Evolutionary conservation across 108 stramenopile genomes (phyloP).

Genomic region (Cylindrotheca closterium): DNA sequence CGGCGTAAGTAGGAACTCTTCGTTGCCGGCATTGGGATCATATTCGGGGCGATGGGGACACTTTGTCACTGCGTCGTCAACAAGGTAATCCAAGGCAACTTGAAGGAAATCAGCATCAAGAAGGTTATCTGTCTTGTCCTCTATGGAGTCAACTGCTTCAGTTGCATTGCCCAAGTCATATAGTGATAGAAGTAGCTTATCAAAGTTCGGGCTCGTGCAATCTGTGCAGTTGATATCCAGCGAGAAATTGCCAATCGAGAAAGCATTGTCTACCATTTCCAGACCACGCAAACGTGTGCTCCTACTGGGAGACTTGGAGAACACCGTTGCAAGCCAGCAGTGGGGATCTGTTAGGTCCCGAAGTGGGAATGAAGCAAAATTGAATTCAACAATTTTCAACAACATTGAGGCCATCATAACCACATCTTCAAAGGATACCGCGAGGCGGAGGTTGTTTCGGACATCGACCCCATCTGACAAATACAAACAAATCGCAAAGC

Average conservation of each 20-base stretch:
- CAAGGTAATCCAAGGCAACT: slow-evolving; percentile 15
- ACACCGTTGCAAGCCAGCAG: slow-evolving; percentile 64
- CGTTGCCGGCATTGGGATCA: slow-evolving; percentile 8
- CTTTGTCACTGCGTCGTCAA: slow-evolving; percentile 19
- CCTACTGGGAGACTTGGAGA: slow-evolving; percentile 14
- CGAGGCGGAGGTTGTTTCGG: slow-evolving; percentile 45
- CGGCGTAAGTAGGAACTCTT: slow-evolving; percentile 6
- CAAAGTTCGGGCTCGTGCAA: slow-evolving; percentile 48
- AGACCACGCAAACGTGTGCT: slow-evolving; percentile 12
- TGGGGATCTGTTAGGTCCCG: slow-evolving; percentile 39
- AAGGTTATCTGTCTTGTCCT: slow-evolving; percentile 15
- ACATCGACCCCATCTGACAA: slow-evolving; percentile 37
- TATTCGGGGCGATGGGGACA: slow-evolving; percentile 37
- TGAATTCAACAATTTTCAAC: slow-evolving; percentile 38
- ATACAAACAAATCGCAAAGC: background rate
- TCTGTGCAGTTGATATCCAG: slow-evolving; percentile 40
- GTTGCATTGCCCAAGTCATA: slow-evolving; percentile 24
- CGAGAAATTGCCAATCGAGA: slow-evolving; percentile 28
- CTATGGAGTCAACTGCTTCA: slow-evolving; percentile 18
- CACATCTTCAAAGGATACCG: slow-evolving; percentile 32
- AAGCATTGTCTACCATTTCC: slow-evolving; percentile 14
- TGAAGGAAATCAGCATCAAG: slow-evolving; percentile 26
- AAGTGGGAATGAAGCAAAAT: slow-evolving; percentile 53
- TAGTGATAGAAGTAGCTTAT: slow-evolving; percentile 31
- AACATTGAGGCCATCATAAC: slow-evolving; percentile 35